These are phyloP conservation scores for Aristolochia fimbriata DNA, from an alignment of 164 flowering plant genomes.

Conservation along the genomic window DNA sequence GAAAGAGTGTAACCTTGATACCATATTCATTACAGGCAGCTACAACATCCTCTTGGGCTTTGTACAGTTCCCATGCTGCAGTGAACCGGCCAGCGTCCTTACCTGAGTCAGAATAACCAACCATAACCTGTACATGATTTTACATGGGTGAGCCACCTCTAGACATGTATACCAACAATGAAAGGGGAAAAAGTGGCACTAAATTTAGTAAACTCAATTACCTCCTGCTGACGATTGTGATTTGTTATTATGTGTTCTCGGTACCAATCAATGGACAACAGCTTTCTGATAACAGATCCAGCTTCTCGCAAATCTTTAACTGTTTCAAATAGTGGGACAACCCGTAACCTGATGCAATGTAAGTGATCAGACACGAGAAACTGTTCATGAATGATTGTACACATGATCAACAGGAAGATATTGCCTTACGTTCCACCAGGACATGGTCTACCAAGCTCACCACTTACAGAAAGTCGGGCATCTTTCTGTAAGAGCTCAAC, in stretches of 20 bases:
- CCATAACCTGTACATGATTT: constrained; percentile 67
- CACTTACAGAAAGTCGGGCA: constrained; percentile 81
- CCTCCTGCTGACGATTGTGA: constrained; percentile 95
- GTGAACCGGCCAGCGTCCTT: constrained; percentile 95
- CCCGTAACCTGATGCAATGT: constrained; percentile 35
- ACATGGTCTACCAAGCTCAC: constrained; percentile 82
- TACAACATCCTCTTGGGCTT: constrained; percentile 93
- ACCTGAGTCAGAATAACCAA: constrained; percentile 94
- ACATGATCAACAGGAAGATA: neutral
- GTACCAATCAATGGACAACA: constrained; percentile 90
- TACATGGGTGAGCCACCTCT: neutral
- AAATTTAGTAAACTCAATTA: constrained; percentile 9
- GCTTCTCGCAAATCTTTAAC: constrained; percentile 88
- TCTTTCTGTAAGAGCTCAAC: constrained; percentile 95
- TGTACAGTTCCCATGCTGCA: constrained; percentile 97
- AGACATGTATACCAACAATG: constrained; percentile 1
- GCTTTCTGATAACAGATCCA: constrained; percentile 77
- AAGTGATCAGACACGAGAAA: neutral
- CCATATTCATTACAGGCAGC: constrained; percentile 89
- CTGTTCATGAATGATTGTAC: neutral
- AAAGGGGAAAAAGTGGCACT: neutral
- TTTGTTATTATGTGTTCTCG: constrained; percentile 64
- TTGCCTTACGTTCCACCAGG: constrained; percentile 82
- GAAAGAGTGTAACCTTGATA: constrained; percentile 87
- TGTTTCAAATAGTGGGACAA: constrained; percentile 95